Conservation (phyloP, 768 basidiomycete genomes). For the Pleurotus eryngii region DNA sequence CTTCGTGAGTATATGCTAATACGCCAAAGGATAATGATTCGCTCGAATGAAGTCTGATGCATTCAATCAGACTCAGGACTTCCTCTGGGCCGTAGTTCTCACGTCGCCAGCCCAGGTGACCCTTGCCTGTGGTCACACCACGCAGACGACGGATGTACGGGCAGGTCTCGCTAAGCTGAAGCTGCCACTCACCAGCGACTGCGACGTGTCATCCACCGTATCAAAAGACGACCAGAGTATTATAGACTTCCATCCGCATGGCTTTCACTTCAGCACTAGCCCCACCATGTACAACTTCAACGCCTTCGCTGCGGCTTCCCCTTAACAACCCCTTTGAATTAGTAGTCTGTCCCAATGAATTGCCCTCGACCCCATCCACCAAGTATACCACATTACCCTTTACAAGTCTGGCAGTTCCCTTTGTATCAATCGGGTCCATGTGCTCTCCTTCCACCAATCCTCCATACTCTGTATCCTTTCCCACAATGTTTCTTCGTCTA, state of each 20-base stretch:
- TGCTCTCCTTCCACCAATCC: conserved; percentile 92
- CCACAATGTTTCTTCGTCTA: conserved; percentile 85
- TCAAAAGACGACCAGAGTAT: conserved; percentile 43
- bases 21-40: not conserved
- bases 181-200: conserved; percentile 50
- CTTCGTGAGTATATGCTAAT: not conserved
- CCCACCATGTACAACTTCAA: conserved; percentile 72
- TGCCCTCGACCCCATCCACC: not conserved
- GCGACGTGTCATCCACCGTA: conserved; percentile 47
- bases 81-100: conserved; percentile 67
- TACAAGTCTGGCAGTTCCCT: conserved; percentile 80
- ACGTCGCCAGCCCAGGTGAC: conserved; percentile 53
- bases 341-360: not conserved
- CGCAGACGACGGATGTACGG: conserved; percentile 44
- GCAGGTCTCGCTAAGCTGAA: conserved; percentile 63
- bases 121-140: conserved; percentile 45
- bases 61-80: conserved; percentile 50
- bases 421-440: conserved; percentile 79
- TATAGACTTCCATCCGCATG: conserved; percentile 43
- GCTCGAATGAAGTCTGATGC: not conserved
- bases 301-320: conserved; percentile 48
- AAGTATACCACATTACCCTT: not conserved
- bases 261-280: conserved; percentile 50
- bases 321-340: not conserved
- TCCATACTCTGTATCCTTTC: conserved; percentile 78